Conservation (phyloP, 2,329 filamentous ascomycete genomes). For the Scleromitrula shiraiana region DNA sequence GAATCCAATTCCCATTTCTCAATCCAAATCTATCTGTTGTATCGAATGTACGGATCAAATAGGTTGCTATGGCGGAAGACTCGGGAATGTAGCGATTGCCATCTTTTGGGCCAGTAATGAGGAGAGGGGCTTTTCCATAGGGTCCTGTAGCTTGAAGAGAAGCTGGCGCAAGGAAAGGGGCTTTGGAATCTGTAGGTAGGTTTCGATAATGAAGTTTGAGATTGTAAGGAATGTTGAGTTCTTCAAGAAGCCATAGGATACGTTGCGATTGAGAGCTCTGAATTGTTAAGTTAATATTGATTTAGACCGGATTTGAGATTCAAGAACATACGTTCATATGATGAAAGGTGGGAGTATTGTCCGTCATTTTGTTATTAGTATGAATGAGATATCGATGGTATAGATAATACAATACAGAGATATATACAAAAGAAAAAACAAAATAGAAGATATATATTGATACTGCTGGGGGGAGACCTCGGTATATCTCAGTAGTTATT, state of each 20-base stretch:
- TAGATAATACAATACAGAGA: too few relatives aligned
- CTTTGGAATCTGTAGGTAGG: slow-evolving; percentile 37
- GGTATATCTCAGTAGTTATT: too few relatives aligned
- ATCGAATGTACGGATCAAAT: slow-evolving; percentile 30
- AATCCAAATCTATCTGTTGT: slow-evolving; percentile 24
- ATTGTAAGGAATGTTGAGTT: slow-evolving; percentile 65
- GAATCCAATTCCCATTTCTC: slow-evolving; percentile 24
- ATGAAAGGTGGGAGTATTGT: slow-evolving; percentile 21
- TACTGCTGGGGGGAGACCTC: too few relatives aligned
- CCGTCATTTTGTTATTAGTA: slow-evolving; percentile 13
- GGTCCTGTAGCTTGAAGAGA: slow-evolving; percentile 67
- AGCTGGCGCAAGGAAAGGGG: slow-evolving; percentile 50
- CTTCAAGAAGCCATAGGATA: slow-evolving; percentile 61
- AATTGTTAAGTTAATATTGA: slow-evolving; percentile 14
- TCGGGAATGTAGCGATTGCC: slow-evolving; percentile 24
- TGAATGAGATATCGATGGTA: too few relatives aligned
- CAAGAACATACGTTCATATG: slow-evolving; percentile 19
- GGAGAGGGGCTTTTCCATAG: slow-evolving; percentile 74
- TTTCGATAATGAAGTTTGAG: slow-evolving; percentile 64
- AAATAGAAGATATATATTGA: too few relatives aligned
- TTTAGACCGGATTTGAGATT: not conserved
- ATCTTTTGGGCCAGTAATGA: slow-evolving; percentile 36
- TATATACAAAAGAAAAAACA: too few relatives aligned
- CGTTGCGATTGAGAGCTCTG: slow-evolving; percentile 58
- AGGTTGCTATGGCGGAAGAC: slow-evolving; percentile 27